A percentile compares a stretch with the other conserved stretches of the same genome.
Evolutionary conservation across 2,329 filamentous ascomycete species (phyloP).

Genomic region (Colletotrichum aenigma): DNA sequence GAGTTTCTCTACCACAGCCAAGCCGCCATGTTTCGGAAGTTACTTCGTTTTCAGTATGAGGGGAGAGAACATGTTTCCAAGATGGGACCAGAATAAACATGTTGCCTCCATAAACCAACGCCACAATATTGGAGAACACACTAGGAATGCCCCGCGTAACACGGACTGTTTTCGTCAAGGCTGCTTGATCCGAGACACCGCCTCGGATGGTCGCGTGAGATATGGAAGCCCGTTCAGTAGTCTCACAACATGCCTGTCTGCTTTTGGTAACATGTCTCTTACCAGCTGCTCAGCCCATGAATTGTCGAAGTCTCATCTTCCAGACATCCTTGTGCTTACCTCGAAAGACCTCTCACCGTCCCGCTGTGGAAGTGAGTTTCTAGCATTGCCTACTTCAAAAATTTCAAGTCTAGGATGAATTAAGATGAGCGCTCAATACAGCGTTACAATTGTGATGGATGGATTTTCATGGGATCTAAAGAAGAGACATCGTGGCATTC

Average conservation of each 20-base stretch:
- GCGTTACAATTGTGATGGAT: neutral
- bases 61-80: neutral
- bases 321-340: neutral
- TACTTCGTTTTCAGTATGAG: neutral
- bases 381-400: too few species aligned
- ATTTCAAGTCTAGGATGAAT: neutral
- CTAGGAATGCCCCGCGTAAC: neutral
- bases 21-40: neutral
- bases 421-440: rapidly evolving
- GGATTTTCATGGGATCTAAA: neutral
- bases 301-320: neutral
- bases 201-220: neutral
- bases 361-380: too few species aligned
- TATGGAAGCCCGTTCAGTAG: neutral
- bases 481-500: neutral
- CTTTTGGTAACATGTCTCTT: neutral
- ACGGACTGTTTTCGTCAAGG: neutral
- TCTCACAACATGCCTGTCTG: neutral
- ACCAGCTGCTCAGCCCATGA: neutral
- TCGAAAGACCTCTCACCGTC: neutral
- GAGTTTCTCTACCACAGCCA: neutral
- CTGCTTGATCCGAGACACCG: neutral
- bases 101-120: neutral
- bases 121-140: neutral
- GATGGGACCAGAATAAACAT: neutral